phyloP scores from a whole-genome alignment of 1,284 basidiomycete species.

The Cutaneotrichosporon sp. region DNA sequence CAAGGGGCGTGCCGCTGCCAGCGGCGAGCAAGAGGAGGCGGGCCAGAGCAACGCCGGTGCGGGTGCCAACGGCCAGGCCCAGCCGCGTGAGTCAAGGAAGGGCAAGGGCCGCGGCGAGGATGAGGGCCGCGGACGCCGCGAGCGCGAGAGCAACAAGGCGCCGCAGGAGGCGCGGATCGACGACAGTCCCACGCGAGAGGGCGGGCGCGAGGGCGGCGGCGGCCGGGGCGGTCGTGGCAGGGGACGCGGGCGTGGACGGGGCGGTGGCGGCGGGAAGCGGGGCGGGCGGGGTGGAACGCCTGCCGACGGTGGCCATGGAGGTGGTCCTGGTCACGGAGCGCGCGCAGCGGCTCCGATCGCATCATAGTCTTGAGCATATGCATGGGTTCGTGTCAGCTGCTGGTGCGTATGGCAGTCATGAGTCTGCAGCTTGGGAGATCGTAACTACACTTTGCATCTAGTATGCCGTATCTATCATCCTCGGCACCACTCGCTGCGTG shows the following conservation, averaged over 20 bases:
- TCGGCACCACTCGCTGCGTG: not conserved
- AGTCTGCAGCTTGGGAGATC: no score
- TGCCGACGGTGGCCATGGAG: no score
- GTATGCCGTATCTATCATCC: not conserved
- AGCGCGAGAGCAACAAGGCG: constrained; percentile 1
- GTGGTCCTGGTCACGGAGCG: no score
- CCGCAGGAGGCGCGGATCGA: constrained; percentile 7
- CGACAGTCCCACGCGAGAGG: not conserved
- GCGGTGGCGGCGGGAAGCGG: not conserved
- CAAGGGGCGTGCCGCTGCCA: not conserved
- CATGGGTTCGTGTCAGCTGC: no score
- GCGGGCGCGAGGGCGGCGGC: not conserved
- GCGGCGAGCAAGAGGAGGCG: not conserved
- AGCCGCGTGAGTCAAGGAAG: not conserved
- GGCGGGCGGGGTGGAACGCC: not conserved
- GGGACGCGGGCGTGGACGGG: no score
- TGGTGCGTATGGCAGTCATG: no score
- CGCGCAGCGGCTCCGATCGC: not conserved
- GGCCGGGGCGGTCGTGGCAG: not conserved
- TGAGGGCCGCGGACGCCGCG: not conserved
- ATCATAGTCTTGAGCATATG: not conserved
- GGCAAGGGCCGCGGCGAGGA: not conserved
- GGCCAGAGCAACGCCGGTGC: no score
- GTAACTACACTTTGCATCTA: not conserved
- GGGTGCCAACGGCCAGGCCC: no score